Evolutionary conservation across 192 early-diverging fungal species (phyloP), one percentile per base, ranked within the genome.

Genomic region (Coemansia sp.): DNA sequence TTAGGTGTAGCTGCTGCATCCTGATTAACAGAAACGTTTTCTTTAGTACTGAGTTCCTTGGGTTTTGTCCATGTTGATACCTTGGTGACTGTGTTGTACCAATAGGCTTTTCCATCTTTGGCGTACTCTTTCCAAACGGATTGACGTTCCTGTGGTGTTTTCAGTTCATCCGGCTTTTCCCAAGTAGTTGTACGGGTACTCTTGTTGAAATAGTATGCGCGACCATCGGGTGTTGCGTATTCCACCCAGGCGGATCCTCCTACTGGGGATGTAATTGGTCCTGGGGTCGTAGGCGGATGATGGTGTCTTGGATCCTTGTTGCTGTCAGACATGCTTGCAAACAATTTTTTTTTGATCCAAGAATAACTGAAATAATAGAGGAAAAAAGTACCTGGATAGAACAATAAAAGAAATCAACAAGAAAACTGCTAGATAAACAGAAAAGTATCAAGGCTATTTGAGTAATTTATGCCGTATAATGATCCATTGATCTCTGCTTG

Each of bases 91-190:
- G 76, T 71, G 64, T 95, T 87, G 72, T 86, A 87, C 60, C 92
- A 98, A 61, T 98, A 98, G 38, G 85, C 82, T 7, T 87, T 83
- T 4, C 84, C 83, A 30, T 87, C 87, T 11, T 85, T 83, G 0
- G 85, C 80, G 52, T 87, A 92, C 61, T 92, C 91, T 58, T 92
- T 93, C 94, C 94, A 96, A n/a, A 71, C 72, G 4, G 75, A 67
- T 9, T 59, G 46, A 27, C 46, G 58, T 62, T 87, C 88, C 54
- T 82, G 86, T 15, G 83, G 79, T 2, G 92, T 88, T 63, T 90
- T 89, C 5, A 95, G 72, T 55, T 88, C 92, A 48, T 93, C 86
- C 14, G 95, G 95, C 64, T 95, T 96, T 42, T 98, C 90, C 95
- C 95, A 98, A 1, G 81, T 85, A 24, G 85, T 94, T 43, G 79